Base-by-base conservation (phyloP, 2,329 filamentous ascomycete species). In the Exserohilum turcica region DNA sequence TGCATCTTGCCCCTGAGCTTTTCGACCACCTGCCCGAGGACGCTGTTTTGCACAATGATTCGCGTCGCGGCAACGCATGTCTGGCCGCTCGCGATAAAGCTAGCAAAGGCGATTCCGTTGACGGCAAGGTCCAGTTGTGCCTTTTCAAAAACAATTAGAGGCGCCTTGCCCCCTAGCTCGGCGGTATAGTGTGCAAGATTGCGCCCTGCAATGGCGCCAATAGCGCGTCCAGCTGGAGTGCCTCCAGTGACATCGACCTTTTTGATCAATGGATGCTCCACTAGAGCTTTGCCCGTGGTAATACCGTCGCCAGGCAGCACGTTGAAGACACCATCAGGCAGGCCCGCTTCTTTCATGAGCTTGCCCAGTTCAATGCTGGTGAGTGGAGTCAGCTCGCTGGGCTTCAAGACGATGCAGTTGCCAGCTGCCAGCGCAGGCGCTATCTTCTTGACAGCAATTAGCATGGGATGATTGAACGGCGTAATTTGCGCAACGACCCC, bases 1-100 rank as follows among this genome's bases (percentile, higher is more conserved):
- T 83, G 76, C 2, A 83, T 66, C 49, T 76, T 78, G 13, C 53
- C 58, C 43, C 77, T 71, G 16, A 78, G 59, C 19, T 74, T 75
- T 5, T 70, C 56, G 6, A 82, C 65, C 0, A 75, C 66, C 3
- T 75, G 66, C 18, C 63, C 60, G 9, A 78, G 67, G 7, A 83
- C 76, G 3, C 65, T 73, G 15, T 74, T 71, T 39, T 84, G 77
- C 8, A 83, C 80, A 33, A 84, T 73, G 24, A 84, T 75, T 18
- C 82, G 74, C 13, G 80, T 84, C 5, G 81, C 82, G 3, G 81
- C 82, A 10, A 84, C 79, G 38, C 82, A 84, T 0, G 81, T 84
- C 62, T 84, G 82, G 0, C 82, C 82, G 51, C 79, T 81, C 0
- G 80, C 80, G 48, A 83, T 81, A 43, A 81, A 83, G 10, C 71